phyloP scores from a whole-genome alignment of 352 stramenopile species.

The Globisporangium heterothallicum region DNA sequence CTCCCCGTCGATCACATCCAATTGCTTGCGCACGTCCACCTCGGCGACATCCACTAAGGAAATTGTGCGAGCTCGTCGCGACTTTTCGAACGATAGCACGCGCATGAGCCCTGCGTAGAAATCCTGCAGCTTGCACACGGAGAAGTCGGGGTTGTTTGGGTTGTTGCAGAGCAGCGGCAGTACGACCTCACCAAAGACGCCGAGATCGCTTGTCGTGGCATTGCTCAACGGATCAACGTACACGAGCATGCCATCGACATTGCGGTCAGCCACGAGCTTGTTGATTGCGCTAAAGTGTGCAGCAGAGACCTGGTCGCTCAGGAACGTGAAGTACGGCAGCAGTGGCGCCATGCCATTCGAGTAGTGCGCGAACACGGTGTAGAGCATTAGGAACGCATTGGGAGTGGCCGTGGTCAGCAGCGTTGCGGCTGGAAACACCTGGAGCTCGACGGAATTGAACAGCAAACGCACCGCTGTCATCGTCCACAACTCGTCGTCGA shows the following conservation, averaged over 20 bases:
- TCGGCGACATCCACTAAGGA: slow-evolving; percentile 12
- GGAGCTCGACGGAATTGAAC: not conserved
- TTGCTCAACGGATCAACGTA: slow-evolving; percentile 12
- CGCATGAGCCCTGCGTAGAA: slow-evolving; percentile 12
- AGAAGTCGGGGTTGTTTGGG: slow-evolving; percentile 12
- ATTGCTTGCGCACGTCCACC: slow-evolving; percentile 20
- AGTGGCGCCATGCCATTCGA: slow-evolving; percentile 24
- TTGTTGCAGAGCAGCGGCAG: slow-evolving; percentile 13
- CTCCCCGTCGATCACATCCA: slow-evolving; percentile 17
- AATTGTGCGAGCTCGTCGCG: not conserved
- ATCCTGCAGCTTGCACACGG: slow-evolving; percentile 17
- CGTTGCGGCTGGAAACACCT: not conserved
- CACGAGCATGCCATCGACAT: slow-evolving; percentile 10
- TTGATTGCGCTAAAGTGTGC: slow-evolving; percentile 15
- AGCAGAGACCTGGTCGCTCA: slow-evolving; percentile 13
- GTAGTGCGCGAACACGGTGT: slow-evolving; percentile 14
- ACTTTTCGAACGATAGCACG: slow-evolving; percentile 9
- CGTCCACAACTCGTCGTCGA: not conserved
- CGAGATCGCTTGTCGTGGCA: slow-evolving; percentile 11
- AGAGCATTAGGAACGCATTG: not conserved
- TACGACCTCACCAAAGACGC: slow-evolving; percentile 3
- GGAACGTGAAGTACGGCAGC: slow-evolving; percentile 13
- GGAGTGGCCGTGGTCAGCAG: not conserved
- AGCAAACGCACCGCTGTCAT: not conserved
- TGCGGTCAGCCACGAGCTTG: slow-evolving; percentile 6